Evolutionary conservation across 441 rosid species (phyloP), one percentile per base, ranked within the genome.

Genomic region (Viola pubescens): DNA sequence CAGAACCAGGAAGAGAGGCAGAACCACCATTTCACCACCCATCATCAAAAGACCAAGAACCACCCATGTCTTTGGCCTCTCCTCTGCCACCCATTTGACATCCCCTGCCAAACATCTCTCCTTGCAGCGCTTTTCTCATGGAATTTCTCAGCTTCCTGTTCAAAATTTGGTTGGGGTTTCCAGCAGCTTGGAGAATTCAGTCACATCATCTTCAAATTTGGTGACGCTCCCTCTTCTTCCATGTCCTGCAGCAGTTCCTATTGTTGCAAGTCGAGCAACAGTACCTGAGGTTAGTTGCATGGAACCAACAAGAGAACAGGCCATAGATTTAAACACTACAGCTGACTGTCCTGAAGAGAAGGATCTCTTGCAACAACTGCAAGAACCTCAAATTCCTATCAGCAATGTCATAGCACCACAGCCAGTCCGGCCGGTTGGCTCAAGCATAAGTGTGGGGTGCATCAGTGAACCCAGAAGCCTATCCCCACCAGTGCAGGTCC

Each of bases 1-100:
- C 4, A 64, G 98, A 70, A 82, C 94, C 61, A 75, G 97, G 48
- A 92, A 92, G 85, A 79, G 96, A 73, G 94, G 96, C 0, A 66
- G 98, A 48, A 67, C 82, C 10, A 70, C 75, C 19, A 52, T 82
- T 1, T 65, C 95, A 6, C 83, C 94, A 16, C 76, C 82, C 6
- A 19, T 70, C 40, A 13, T 87, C 54, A 92, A 82, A 75, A 75
- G 87, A 56, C 71, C 73, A 10, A 76, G 83, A 69, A 66, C 19
- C 19, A 16, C 79, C 4, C 69, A 59, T 19, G 9, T 62, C 42
- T 63, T 56, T 56, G 74, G 54, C 37, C 68, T 68, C 54, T 60
- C 81, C 48, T 45, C 81, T 13, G 65, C 79, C 6, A 55, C 66
- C 58, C 81, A 65, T 43, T 52, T 68, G 12, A 63, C 68, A 12